Conservation (phyloP, 306 rosid genomes). For the Vigna mungo region DNA sequence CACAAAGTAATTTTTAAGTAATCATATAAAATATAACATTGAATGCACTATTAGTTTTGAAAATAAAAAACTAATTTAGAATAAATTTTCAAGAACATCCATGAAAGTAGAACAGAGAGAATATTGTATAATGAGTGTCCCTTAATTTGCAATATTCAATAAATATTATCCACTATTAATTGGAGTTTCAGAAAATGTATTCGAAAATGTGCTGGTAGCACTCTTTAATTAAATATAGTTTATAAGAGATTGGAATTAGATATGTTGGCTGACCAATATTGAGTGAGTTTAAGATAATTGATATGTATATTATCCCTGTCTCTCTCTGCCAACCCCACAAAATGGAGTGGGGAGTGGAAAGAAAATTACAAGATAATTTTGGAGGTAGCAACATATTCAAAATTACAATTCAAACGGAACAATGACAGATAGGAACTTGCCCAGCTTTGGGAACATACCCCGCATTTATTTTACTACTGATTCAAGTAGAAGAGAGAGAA, state of each 20-base stretch:
- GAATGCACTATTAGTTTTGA: no score
- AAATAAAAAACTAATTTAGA: no score
- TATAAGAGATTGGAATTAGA: not conserved
- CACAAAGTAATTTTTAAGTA: no score
- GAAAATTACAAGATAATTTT: constrained; percentile 23
- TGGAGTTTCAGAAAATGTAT: no score
- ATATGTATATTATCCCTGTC: not conserved
- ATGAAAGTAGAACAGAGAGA: no score
- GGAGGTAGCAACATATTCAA: constrained; percentile 34
- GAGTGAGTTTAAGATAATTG: constrained; percentile 24
- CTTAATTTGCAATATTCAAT: no score
- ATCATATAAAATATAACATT: no score
- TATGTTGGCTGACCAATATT: not conserved
- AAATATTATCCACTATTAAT: no score
- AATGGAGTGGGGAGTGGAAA: constrained; percentile 6
- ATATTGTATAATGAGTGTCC: no score
- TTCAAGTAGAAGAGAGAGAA: constrained; percentile 32
- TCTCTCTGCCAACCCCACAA: constrained; percentile 29
- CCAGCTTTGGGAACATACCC: constrained; percentile 35
- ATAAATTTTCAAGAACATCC: no score
- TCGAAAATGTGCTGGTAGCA: no score
- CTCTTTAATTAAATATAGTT: not conserved
- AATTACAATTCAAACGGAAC: constrained; percentile 35
- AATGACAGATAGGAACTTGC: constrained; percentile 30
- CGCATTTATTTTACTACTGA: constrained; percentile 53